Evolutionary conservation across 2,329 filamentous ascomycete species (phyloP), one percentile per base, ranked within the genome.

Genomic region (Geosmithia putterillii): DNA sequence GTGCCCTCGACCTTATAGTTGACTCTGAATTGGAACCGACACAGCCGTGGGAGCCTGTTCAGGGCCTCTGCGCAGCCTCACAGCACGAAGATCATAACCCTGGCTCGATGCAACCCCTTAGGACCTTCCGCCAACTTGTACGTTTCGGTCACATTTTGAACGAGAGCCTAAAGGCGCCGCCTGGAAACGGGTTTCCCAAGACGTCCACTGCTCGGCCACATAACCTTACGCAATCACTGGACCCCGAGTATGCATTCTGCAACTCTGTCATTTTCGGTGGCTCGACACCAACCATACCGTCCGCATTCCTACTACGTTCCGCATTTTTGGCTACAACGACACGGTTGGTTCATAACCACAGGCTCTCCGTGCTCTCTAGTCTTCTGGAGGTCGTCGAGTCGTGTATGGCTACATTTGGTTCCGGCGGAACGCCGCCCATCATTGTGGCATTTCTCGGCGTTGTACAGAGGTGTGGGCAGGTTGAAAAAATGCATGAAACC

Each of bases 51-150:
- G 52, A 50, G 18, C 50, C 52, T 9, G 42, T 54, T 21, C 42
- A 46, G 15, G 55, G 54, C 3, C 42, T 56, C 18, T 49, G 49
- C 9, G 44, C 38, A 10, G 22, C 23, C 3, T 14, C 23, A 25
- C 6, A 25, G 7, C 23, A 25, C 10, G 23, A 25, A 25, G 10
- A 7, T 6, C 6, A 6, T 10, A 10, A 25, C 7, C 23, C 23
- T 25, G 23, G 23, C 10, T 6, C 10, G 23, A 25, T 51, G 17
- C 62, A 66, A 32, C 58, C 62, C 4, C 44, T 66, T n/a, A 60
- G 57, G 35, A 64, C 61, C 1, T 66, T 69, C 45, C 66, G 64
- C 44, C 66, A 68, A 46, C 51, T 69, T 2, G 63, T 61, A 46
- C 50, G 55, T 4, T 61, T 69, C 34, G 57, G 62, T 42, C 58